These are phyloP conservation scores for Pseudogymnoascus sp. DNA, from an alignment of 2,329 filamentous ascomycete species.

Conservation along the genomic window DNA sequence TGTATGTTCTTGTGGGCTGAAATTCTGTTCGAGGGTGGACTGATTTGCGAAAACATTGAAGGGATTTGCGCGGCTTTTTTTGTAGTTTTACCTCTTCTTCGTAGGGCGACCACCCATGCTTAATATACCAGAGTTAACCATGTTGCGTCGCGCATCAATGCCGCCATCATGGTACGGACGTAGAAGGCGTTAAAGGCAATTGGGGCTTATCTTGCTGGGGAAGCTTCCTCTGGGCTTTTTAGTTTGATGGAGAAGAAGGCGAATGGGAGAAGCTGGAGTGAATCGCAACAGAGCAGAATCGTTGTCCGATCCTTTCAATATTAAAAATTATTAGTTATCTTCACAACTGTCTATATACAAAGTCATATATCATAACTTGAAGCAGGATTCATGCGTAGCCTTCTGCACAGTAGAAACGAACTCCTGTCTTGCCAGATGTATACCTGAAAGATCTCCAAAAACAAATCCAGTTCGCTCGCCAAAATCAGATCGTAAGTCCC, in stretches of 20 bases:
- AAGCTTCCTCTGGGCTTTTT: background rate
- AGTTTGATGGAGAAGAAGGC: background rate
- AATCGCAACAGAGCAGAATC: background rate
- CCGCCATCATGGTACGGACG: background rate
- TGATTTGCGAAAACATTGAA: too few species aligned
- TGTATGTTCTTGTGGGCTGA: background rate
- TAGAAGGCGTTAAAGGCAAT: background rate
- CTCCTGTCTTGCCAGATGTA: background rate
- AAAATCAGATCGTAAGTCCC: background rate
- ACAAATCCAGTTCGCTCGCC: background rate
- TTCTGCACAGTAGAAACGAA: conserved; percentile 6
- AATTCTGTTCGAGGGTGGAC: too few species aligned
- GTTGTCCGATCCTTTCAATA: background rate
- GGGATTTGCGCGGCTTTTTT: too few species aligned
- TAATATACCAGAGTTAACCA: background rate
- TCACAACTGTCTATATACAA: background rate
- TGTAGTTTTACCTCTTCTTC: too few species aligned
- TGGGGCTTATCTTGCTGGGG: background rate
- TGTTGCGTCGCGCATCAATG: background rate
- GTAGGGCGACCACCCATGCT: too few species aligned
- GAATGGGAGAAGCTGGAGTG: background rate
- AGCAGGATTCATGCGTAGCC: background rate
- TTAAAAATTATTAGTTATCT: conserved; percentile 6
- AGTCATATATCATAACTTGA: conserved; percentile 7
- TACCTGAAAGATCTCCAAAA: background rate